phyloP scores from a whole-genome alignment of 495 filamentous ascomycete genomes.

The Lasiosphaeris hirsuta region DNA sequence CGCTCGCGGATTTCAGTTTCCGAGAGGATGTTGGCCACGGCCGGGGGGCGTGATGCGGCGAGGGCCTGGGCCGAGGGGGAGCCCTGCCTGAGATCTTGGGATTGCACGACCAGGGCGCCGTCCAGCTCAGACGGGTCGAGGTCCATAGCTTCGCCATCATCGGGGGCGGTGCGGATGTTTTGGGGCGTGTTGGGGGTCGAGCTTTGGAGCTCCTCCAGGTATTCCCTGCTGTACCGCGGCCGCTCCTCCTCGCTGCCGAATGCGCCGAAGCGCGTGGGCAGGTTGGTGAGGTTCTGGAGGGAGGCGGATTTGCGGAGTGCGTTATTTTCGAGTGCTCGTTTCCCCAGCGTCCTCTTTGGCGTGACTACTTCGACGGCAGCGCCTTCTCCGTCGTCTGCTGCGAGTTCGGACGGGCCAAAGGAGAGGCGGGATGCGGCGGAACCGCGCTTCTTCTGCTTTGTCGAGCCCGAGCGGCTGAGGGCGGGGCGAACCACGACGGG shows the following conservation, averaged over 20 bases:
- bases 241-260: constrained; percentile 60
- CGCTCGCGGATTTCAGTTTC: constrained; percentile 89
- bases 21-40: constrained; percentile 55
- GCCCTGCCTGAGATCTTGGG: constrained; percentile 22
- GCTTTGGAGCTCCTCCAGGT: constrained; percentile 76
- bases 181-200: constrained; percentile 79
- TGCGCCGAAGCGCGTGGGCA: constrained; percentile 52
- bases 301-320: constrained; percentile 47
- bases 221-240: constrained; percentile 82
- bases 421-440: constrained; percentile 64
- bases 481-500: constrained; percentile 38
- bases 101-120: constrained; percentile 61
- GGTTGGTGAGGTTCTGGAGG: constrained; percentile 36
- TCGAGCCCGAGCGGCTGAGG: constrained; percentile 36
- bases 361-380: constrained; percentile 27
- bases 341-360: constrained; percentile 69
- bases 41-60: background rate
- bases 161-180: constrained; percentile 37
- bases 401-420: constrained; percentile 62
- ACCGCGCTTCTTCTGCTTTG: constrained; percentile 57
- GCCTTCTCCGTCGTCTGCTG: constrained; percentile 49
- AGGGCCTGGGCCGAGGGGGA: constrained; percentile 9
- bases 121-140: constrained; percentile 55
- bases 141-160: constrained; percentile 36
- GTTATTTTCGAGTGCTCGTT: constrained; percentile 69